Conservation (phyloP, 148 eudicot species). For the Fagopyrum homotropicum region DNA sequence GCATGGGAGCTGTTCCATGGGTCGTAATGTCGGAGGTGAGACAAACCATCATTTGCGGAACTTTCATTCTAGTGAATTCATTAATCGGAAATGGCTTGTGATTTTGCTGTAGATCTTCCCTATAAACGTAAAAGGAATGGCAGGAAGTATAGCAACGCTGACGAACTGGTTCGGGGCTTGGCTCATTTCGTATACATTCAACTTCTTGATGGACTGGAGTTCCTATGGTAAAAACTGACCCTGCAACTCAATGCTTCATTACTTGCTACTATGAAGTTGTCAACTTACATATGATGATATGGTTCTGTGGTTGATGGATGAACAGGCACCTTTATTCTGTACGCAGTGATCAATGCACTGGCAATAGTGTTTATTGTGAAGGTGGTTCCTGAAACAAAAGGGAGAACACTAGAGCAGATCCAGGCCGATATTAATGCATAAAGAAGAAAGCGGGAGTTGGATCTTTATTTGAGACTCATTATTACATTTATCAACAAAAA, state of each 20-base stretch:
- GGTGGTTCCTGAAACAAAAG: conserved; percentile 95
- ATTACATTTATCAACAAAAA: no score
- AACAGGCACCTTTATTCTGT: conserved; percentile 78
- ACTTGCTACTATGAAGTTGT: background rate
- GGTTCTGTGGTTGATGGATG: background rate
- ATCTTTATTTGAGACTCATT: no score
- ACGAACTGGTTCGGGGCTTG: conserved; percentile 80
- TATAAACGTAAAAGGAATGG: conserved; percentile 69
- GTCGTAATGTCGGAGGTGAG: conserved; percentile 93
- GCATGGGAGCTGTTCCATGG: conserved; percentile 92
- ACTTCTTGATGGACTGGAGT: conserved; percentile 72
- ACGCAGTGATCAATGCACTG: conserved; percentile 39
- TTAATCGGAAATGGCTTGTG: background rate
- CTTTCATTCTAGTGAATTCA: background rate
- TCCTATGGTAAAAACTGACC: conserved; percentile 40
- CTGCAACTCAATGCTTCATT: background rate
- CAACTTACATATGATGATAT: background rate
- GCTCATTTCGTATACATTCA: conserved; percentile 72
- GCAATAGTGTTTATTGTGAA: conserved; percentile 53
- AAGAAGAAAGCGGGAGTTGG: no score
- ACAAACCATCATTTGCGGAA: background rate
- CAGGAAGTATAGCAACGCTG: conserved; percentile 84
- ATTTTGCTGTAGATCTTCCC: conserved; percentile 66
- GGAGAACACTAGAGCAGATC: conserved; percentile 80
- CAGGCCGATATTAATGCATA: conserved; percentile 29